These are phyloP conservation scores for Phytopythium ostracodes DNA, from an alignment of 352 stramenopile genomes.

Conservation along the genomic window DNA sequence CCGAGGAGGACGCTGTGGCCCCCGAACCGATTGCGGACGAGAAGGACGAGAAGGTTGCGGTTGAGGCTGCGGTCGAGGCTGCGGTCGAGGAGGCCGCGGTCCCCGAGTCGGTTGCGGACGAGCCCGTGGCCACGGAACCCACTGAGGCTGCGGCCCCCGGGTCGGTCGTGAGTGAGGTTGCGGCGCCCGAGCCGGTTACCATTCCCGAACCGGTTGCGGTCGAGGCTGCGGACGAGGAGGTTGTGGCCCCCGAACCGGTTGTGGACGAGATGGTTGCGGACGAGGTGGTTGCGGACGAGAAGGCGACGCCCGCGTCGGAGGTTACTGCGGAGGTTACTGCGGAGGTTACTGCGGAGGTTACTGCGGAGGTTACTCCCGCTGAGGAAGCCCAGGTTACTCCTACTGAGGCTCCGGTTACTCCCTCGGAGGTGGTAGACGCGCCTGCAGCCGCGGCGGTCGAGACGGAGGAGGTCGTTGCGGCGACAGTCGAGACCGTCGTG, in stretches of 20 bases:
- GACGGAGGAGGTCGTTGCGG: background rate
- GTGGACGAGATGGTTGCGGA: background rate
- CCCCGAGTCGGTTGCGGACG: too few species aligned
- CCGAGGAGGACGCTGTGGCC: too few species aligned
- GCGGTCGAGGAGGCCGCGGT: background rate
- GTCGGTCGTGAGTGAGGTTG: too few species aligned
- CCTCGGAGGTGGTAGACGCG: background rate
- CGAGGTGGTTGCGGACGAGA: background rate
- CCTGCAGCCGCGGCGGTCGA: background rate
- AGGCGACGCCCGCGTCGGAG: too few species aligned
- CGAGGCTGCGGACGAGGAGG: background rate
- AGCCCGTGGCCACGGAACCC: too few species aligned
- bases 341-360: too few species aligned
- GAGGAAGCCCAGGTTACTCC: too few species aligned
- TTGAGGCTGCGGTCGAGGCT: background rate
- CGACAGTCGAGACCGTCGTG: background rate
- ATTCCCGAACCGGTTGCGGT: too few species aligned
- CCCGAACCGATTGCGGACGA: background rate
- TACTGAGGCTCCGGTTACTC: background rate
- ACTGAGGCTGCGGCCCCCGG: too few species aligned
- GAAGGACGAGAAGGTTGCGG: background rate
- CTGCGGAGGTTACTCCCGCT: too few species aligned
- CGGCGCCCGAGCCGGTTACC: too few species aligned
- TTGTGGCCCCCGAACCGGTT: too few species aligned
- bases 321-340: background rate